These are phyloP conservation scores for Hyaloscypha bicolor DNA, from an alignment of 495 filamentous ascomycete species.

Conservation along the genomic window DNA sequence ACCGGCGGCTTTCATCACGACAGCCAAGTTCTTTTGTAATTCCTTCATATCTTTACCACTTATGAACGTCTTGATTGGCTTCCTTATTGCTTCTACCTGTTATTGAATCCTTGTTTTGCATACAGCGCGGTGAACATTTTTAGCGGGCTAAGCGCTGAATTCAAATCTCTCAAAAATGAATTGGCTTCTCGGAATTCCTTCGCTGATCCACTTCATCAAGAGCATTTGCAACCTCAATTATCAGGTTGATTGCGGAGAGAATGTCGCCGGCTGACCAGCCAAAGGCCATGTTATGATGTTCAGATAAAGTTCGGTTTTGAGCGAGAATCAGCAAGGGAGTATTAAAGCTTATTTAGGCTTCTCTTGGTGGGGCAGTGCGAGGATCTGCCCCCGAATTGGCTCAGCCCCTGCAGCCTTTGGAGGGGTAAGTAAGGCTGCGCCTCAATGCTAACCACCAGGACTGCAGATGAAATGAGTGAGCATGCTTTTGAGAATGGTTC, in stretches of 20 bases:
- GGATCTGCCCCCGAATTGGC: too few species aligned
- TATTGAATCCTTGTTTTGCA: not conserved
- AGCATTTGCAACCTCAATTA: not conserved
- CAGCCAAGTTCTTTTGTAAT: not conserved
- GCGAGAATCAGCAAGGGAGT: too few species aligned
- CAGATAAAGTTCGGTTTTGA: too few species aligned
- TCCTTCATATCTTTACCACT: not conserved
- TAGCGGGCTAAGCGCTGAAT: slow-evolving; percentile 3
- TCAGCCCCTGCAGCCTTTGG: too few species aligned
- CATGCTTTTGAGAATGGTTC: too few species aligned
- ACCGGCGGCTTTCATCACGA: not conserved
- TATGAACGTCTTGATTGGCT: slow-evolving; percentile 10
- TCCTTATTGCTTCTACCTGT: slow-evolving; percentile 1
- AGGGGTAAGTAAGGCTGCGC: too few species aligned
- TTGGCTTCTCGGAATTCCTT: slow-evolving; percentile 3
- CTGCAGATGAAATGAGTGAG: too few species aligned
- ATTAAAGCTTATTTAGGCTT: too few species aligned
- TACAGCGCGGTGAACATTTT: slow-evolving; percentile 12
- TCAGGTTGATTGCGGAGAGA: not conserved
- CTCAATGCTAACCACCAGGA: too few species aligned
- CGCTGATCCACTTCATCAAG: slow-evolving; percentile 6
- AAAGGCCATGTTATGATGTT: slow-evolving; percentile 10
- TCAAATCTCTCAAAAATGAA: slow-evolving; percentile 1
- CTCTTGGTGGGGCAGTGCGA: too few species aligned
- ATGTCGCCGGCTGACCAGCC: slow-evolving; percentile 21